A percentile compares a stretch with the other conserved stretches of the same genome.
Evolutionary conservation across 148 eudicot species (phyloP).

Genomic region (Amaranthus cruentus): DNA sequence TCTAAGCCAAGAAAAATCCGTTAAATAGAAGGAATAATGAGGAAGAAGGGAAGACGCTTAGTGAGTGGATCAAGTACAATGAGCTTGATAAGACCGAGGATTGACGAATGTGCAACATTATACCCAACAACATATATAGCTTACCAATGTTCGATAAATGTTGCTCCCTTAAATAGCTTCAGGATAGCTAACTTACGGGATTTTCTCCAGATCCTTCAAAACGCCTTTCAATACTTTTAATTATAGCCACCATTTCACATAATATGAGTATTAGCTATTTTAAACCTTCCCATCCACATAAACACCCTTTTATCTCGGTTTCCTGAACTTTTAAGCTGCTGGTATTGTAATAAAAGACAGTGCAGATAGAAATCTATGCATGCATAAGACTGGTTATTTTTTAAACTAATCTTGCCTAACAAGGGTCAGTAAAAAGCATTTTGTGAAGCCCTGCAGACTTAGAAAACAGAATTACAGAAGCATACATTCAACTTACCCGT

Average conservation of each 20-base stretch:
- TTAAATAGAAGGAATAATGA: not conserved
- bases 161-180: too few relatives aligned
- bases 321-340: not conserved
- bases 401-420: not conserved
- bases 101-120: not conserved
- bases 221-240: not conserved
- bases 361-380: too few relatives aligned
- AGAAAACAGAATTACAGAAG: not conserved
- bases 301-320: not conserved
- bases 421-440: too few relatives aligned
- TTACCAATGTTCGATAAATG: too few relatives aligned
- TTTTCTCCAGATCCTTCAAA: not conserved
- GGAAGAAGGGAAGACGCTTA: not conserved
- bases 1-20: conserved; percentile 30
- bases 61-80: not conserved
- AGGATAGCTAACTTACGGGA: not conserved
- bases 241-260: not conserved
- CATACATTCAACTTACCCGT: conserved; percentile 41
- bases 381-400: too few relatives aligned
- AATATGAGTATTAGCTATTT: not conserved
- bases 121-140: not conserved
- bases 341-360: not conserved
- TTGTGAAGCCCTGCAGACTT: not conserved
- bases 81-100: not conserved
- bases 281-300: not conserved